Conservation (phyloP, 805 yeast species). For the Torulaspora delbrueckii region DNA sequence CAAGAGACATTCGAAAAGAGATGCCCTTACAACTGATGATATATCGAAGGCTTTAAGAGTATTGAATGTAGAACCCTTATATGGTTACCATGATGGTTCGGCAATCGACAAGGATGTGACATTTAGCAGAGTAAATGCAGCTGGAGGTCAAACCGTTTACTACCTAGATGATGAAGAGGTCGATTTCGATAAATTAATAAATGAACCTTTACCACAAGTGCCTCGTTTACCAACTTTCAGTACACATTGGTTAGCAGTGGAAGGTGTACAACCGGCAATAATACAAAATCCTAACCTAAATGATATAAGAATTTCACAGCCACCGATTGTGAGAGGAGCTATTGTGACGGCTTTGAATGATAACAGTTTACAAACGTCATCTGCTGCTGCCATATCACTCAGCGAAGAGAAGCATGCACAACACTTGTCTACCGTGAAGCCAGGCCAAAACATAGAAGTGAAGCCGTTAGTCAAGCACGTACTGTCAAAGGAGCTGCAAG, state of each 20-base stretch:
- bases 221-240: conserved; percentile 91
- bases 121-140: conserved; percentile 84
- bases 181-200: conserved; percentile 88
- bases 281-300: conserved; percentile 86
- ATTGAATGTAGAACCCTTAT: conserved; percentile 89
- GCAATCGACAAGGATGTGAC: conserved; percentile 51
- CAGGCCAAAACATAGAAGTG: conserved; percentile 50
- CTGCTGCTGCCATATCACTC: conserved; percentile 15
- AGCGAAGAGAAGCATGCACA: conserved; percentile 24
- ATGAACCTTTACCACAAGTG: conserved; percentile 90
- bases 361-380: conserved; percentile 38
- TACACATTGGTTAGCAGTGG: conserved; percentile 96
- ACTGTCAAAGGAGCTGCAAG: conserved; percentile 85
- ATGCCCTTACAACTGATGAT: conserved; percentile 74
- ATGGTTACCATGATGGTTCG: conserved; percentile 62
- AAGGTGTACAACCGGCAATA: conserved; percentile 96
- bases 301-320: conserved; percentile 64
- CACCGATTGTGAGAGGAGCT: conserved; percentile 81
- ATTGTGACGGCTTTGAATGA: conserved; percentile 59
- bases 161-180: conserved; percentile 90
- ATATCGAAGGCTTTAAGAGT: conserved; percentile 76
- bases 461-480: conserved; percentile 94
- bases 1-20: conserved; percentile 89
- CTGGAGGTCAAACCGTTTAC: conserved; percentile 89
- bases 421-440: conserved; percentile 35